phyloP scores from a whole-genome alignment of 1,139 yeast species.

The Suhomyces choctaworum region DNA sequence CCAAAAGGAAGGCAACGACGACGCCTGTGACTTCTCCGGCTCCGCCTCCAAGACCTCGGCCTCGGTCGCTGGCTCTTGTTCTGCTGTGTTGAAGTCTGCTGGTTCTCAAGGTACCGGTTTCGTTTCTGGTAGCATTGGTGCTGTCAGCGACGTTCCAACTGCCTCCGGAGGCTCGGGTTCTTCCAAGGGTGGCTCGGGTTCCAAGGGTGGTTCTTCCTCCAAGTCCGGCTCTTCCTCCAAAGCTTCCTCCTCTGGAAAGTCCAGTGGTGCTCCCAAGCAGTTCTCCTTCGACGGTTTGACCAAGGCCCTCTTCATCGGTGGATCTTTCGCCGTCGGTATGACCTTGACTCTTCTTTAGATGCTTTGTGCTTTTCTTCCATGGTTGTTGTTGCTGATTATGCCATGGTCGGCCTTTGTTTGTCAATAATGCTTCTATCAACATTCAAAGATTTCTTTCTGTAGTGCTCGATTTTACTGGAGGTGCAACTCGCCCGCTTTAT shows the following conservation, averaged over 20 bases:
- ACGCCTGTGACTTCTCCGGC: constrained; percentile 71
- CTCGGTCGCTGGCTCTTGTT: constrained; percentile 23
- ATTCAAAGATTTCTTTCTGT: too few relatives aligned
- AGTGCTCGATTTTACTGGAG: too few relatives aligned
- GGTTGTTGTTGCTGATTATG: too few relatives aligned
- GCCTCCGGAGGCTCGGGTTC: constrained; percentile 9
- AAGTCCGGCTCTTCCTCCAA: constrained; percentile 5
- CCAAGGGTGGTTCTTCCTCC: constrained; percentile 9
- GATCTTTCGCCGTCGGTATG: constrained; percentile 18
- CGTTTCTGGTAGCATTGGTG: constrained; percentile 15
- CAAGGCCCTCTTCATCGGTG: constrained; percentile 26
- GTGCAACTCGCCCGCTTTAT: too few relatives aligned
- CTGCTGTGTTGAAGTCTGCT: constrained; percentile 23
- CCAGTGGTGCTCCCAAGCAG: constrained; percentile 18
- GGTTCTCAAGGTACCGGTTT: constrained; percentile 25
- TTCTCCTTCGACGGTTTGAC: constrained; percentile 19
- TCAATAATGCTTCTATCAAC: too few relatives aligned
- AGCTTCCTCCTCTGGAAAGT: constrained; percentile 15
- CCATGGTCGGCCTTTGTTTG: too few relatives aligned
- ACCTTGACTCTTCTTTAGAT: constrained; percentile 16
- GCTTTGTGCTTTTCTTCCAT: too few relatives aligned
- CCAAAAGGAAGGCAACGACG: constrained; percentile 33
- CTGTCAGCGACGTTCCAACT: constrained; percentile 4
- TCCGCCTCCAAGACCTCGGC: constrained; percentile 20
- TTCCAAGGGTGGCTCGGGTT: constrained; percentile 14